Base-by-base conservation (phyloP, 1,139 yeast genomes). In the Hyphopichia khmerensis region DNA sequence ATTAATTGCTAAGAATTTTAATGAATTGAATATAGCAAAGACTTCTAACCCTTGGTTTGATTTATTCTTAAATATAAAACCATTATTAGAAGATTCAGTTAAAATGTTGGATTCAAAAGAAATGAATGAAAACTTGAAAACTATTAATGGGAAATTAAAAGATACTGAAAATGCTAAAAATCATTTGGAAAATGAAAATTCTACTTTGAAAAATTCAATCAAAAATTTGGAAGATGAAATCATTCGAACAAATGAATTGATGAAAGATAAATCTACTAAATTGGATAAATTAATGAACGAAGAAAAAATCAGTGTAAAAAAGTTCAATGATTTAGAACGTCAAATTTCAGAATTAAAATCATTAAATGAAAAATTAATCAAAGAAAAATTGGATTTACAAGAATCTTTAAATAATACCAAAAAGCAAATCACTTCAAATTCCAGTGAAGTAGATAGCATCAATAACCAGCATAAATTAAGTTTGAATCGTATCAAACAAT, bases 11-110 rank as follows among this genome's bases (percentile, higher is more conserved):
- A 71, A 72, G 44, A 84, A 89, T 38, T 77, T 93, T 52, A 64
- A 69, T 38, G 63, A 72, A 0, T 80, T 85, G 44, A 73, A 77
- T 45, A 67, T 70, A 15, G 60, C 82, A n/a, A 69, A 73, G 41
- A 44, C 49, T 4, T 62, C 72, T 10, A 84, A 85, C 57, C 87
- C 87, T 9, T 93, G 99, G 99, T 86, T 88, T 68, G 79, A 76
- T 41, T 69, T 93, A 39, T 83, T 83, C 49, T 72, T 82, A 29
- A 79, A 80, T 43, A 70, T 93, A 52, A 87, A 87, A 51, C 98
- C 99, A 0, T 64, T 91, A 40, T 65, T 90, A 19, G 83, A 81
- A 44, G 87, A 87, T 9, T 77, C 89, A 0, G 67, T 69, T 15
- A 83, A 81, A 50, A 79, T 82, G 1, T 67, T 77, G 41, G 83